phyloP scores from a whole-genome alignment of 345 rosid genomes.

The Linum tenue region DNA sequence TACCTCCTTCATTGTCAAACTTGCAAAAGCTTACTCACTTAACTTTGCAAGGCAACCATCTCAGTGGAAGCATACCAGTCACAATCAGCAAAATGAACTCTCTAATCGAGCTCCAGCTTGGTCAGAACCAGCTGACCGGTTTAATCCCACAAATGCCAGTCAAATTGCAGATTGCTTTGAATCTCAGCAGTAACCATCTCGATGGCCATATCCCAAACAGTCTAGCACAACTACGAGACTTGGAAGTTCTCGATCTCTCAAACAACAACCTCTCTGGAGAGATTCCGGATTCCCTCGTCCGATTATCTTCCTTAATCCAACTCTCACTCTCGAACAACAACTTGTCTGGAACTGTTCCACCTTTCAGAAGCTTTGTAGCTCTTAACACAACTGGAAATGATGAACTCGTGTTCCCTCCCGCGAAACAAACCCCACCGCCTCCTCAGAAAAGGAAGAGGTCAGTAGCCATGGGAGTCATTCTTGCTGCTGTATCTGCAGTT shows the following conservation, averaged over 20 bases:
- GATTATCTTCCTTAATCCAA: constrained; percentile 30
- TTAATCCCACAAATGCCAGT: constrained; percentile 47
- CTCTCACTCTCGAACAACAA: constrained; percentile 54
- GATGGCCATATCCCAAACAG: constrained; percentile 38
- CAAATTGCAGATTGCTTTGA: constrained; percentile 55
- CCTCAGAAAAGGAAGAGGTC: constrained; percentile 19
- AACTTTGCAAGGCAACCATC: constrained; percentile 45
- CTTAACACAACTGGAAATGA: constrained; percentile 34
- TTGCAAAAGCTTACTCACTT: constrained; percentile 29
- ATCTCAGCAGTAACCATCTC: constrained; percentile 61
- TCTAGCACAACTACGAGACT: constrained; percentile 22
- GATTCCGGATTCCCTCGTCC: constrained; percentile 28
- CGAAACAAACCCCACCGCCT: neutral
- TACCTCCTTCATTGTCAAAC: constrained; percentile 46
- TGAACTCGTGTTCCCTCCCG: constrained; percentile 2
- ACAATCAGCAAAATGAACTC: constrained; percentile 17
- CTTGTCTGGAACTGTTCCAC: constrained; percentile 40
- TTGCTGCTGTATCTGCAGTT: constrained; percentile 30
- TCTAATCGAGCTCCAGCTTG: constrained; percentile 70
- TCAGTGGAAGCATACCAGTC: constrained; percentile 51
- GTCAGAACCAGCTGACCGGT: constrained; percentile 48
- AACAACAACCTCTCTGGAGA: constrained; percentile 43
- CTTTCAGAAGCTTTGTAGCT: constrained; percentile 19
- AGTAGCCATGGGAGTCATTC: constrained; percentile 22
- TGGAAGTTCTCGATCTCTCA: constrained; percentile 78